phyloP scores from a whole-genome alignment of 2,329 filamentous ascomycete species.

The Raffaelea ambrosiae region DNA sequence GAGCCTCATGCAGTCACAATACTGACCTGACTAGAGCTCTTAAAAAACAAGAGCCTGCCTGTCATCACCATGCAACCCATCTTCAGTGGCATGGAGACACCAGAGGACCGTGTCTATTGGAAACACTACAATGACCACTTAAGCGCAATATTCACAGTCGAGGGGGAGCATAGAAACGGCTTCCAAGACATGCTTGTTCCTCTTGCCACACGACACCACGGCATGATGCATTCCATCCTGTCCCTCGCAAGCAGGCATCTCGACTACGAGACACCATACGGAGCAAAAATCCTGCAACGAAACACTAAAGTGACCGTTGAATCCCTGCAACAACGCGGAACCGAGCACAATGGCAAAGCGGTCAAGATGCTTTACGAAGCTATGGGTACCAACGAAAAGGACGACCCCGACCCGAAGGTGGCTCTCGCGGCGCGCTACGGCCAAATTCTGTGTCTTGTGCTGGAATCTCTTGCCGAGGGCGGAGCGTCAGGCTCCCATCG shows the following conservation, averaged over 20 bases:
- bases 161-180: slow-evolving; percentile 72
- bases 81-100: slow-evolving; percentile 73
- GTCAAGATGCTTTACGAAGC: slow-evolving; percentile 42
- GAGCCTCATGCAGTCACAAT: background rate
- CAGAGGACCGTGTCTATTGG: slow-evolving; percentile 71
- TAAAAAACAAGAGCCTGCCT: slow-evolving; percentile 39
- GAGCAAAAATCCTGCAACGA: slow-evolving; percentile 40
- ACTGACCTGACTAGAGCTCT: slow-evolving; percentile 29
- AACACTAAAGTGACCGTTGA: slow-evolving; percentile 37
- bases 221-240: slow-evolving; percentile 84
- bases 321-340: slow-evolving; percentile 40
- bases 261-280: slow-evolving; percentile 50
- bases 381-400: slow-evolving; percentile 23
- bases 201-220: slow-evolving; percentile 69
- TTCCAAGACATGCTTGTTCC: slow-evolving; percentile 79
- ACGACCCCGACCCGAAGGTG: slow-evolving; percentile 34
- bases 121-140: slow-evolving; percentile 75
- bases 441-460: slow-evolving; percentile 54
- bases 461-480: slow-evolving; percentile 50
- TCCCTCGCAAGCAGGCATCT: slow-evolving; percentile 75
- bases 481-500: slow-evolving; percentile 57
- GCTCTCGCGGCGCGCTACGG: slow-evolving; percentile 48
- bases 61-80: slow-evolving; percentile 54
- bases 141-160: slow-evolving; percentile 72
- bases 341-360: slow-evolving; percentile 47